Base-by-base conservation (phyloP, 2,329 filamentous ascomycete genomes). In the Epichloe sibirici region DNA sequence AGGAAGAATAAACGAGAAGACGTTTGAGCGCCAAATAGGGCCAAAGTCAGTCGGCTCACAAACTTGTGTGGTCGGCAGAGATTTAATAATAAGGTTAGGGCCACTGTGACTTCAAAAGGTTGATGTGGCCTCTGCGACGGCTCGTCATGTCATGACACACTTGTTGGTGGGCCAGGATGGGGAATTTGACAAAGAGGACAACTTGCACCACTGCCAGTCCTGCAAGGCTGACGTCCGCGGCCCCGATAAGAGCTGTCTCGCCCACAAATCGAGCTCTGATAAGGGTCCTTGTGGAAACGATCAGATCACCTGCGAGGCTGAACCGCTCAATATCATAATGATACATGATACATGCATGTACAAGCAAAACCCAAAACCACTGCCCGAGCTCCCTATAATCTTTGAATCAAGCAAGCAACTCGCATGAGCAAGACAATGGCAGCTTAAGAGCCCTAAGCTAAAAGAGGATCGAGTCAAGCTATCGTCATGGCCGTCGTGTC, bases 51-150 rank as follows among this genome's bases (percentile, higher is more conserved):
- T 31, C 5, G n/a, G 43, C 7, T 45, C 25, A 31, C 43, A 15
- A n/a, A 34, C 21, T 45, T 1, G 23, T 45, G 21, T 12, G n/a
- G 44, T 31, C 13, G 44, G 25, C 28, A 13, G 17, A 35, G 15
- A 17, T 23, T 38, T 23, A 17, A 21, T 21, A 21, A 21, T 21
- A 21, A 50, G 28, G 34, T 44, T 11, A 31, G 31, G 31, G 1
- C 9, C 31, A 31, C 31, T 31, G 31, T 31, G 3, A 39, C 9
- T 23, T 25, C 39, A 42, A 64, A 55, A 61, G 60, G 65, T 64
- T 59, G 62, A 68, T 63, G 66, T 68, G 66, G 64, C 66, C 66
- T 68, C 59, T 53, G 39, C 17, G 17, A 21, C 12, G n/a, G 17
- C 28, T 8, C 23, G 49, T n/a, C 4, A 28, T 31, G 64, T 17